Evolutionary conservation across 106 monocot genomes (phyloP), one percentile per base, ranked within the genome.

Genomic region (Xerophyta viscosa): DNA sequence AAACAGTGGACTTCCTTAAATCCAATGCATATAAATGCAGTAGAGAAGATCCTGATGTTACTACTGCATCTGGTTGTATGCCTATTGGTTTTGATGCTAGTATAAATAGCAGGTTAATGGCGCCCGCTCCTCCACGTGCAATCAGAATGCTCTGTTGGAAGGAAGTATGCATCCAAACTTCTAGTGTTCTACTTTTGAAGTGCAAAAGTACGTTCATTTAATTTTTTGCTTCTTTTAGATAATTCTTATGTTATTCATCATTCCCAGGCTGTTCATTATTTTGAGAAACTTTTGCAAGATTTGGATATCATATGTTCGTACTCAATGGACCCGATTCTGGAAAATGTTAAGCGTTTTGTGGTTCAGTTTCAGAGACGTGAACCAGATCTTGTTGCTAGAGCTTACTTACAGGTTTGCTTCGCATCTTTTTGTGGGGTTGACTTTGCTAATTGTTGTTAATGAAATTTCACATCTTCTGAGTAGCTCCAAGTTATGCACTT

Each of bases 71-170:
- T 54, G 98, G 98, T 65, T 73, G 73, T 54, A 31, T 67, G 9
- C 82, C 98, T 69, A 46, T 90, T 72, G 98, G 98, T 31, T 98
- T 98, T 89, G 89, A 86, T 79, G 66, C 61, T 77, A 77, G 66
- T 54, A 26, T 98, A 57, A 98, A 90, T 70, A 68, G 68, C 41
- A 86, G 52, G 64, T 72, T 86, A 39, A 60, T 76, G 56, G 73
- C 86, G 43, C 90, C 98, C 42, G 66, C 86, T 29, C 98, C 98
- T 27, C 98, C 98, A 53, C 89, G 98, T 47, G 76, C 82, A 39
- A 71, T 79, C 27, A 73, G 71, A 66, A 59, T 98, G 50, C 60
- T 98, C n/a, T 77, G 71, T 59, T 98, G 90, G 98, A 54, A 66
- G 52, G 65, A 79, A 71, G 98, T 90, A 52, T 71, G 71, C 31